These are phyloP conservation scores for Phytopythium cucurbitacearum DNA, from an alignment of 352 stramenopile species.

Conservation along the genomic window DNA sequence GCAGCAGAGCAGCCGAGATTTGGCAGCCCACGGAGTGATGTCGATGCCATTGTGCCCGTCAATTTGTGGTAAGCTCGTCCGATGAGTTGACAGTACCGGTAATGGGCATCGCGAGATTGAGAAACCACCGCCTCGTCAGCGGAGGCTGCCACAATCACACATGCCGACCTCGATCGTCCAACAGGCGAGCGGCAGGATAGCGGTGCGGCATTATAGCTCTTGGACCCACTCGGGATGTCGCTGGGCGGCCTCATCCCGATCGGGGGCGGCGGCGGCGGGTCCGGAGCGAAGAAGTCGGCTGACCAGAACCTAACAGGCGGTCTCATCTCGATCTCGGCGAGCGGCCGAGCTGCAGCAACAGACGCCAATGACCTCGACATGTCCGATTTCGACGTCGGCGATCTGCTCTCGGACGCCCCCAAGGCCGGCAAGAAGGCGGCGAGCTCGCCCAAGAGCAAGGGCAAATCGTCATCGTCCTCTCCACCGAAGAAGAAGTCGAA, in stretches of 20 bases:
- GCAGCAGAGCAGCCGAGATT: no score
- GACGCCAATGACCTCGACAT: constrained; percentile 41
- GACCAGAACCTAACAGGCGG: constrained; percentile 49
- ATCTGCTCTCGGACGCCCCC: constrained; percentile 42
- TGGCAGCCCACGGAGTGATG: no score
- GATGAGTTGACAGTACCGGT: no score
- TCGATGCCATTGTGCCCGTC: no score
- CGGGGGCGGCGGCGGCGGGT: constrained; percentile 11
- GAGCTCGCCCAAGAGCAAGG: constrained; percentile 5
- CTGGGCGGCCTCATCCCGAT: constrained; percentile 54
- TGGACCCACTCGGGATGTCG: constrained; percentile 18
- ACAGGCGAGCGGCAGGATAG: no score
- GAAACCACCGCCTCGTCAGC: no score
- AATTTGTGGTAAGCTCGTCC: no score
- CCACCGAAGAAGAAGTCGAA: constrained; percentile 27
- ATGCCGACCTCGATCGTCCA: no score
- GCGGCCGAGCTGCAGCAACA: constrained; percentile 1
- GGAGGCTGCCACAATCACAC: no score
- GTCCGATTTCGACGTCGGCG: constrained; percentile 50
- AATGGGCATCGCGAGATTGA: no score
- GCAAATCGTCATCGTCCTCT: constrained; percentile 6
- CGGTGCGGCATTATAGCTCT: no score
- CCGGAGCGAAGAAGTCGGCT: constrained; percentile 14
- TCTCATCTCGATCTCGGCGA: constrained; percentile 46
- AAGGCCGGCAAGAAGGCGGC: constrained; percentile 1